Base-by-base conservation (phyloP, 225 moss, liverwort and hornwort species). In the Neckera pumila region DNA sequence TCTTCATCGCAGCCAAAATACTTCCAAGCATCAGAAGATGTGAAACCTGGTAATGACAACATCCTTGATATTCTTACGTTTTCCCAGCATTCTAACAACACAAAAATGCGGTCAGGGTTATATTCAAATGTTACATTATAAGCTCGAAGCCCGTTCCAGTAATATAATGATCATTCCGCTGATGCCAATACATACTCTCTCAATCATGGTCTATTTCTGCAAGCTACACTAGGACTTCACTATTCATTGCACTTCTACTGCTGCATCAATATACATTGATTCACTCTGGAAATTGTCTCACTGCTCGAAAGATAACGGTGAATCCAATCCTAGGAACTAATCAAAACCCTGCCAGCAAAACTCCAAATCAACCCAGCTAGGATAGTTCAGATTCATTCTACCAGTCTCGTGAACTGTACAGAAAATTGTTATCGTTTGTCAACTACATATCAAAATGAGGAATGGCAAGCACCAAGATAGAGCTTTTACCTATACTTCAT, bases 61-160 rank as follows among this genome's bases (percentile, higher is more conserved):
- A 63, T 81, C 72, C 75, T 89, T 69, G 82, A 47, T 33, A 43
- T 66, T 83, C 54, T 75, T 80, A 86, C 74, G 47, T 80, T 56
- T 69, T 88, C 61, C 86, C 89, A 85, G 86, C 80, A 61, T 40
- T 83, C 90, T 86, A 88, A 62, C 85, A 89, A 86, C 66, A 86
- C 73, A 86, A 74, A 79, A 76, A 62, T 86, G 60, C 80, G 88
- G 76, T 86, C 84, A 90, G 72, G 65, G 61, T 38, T 82, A 60
- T 31, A 57, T 79, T 66, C 73, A 65, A 54, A 88, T 30, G 27
- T 53, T 86, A 45, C 61, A 76, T 62, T 76, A 81, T 14, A 81
- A 22, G 40, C 70, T 87, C 54, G 20, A 85, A 67, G 43, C 43
- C 74, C 73, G 12, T 76, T 36, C 81, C 81, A 81, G 51, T 33